phyloP scores from a whole-genome alignment of 2,329 filamentous ascomycete genomes.

The Fusarium udum region DNA sequence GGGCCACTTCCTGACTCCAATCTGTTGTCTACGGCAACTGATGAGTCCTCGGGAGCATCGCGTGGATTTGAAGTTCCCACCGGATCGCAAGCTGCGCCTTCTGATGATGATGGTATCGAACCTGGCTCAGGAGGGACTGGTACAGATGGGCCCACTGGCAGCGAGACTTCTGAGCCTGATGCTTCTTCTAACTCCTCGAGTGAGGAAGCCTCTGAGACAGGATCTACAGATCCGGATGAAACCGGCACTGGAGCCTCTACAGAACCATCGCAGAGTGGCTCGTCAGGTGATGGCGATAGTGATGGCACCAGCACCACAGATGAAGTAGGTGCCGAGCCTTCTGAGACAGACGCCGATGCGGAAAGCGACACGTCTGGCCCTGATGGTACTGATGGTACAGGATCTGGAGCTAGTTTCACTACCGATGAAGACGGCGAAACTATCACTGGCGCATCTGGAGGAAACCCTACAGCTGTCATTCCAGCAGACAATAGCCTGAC shows the following conservation, averaged over 20 bases:
- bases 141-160: fast-evolving
- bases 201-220: not conserved
- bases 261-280: not conserved
- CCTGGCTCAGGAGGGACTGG: not conserved
- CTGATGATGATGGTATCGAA: not conserved
- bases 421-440: not conserved
- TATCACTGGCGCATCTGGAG: not conserved
- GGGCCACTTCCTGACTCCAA: not conserved
- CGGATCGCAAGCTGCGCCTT: not conserved
- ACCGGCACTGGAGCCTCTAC: not conserved
- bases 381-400: not conserved
- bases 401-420: not conserved
- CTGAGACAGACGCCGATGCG: not conserved
- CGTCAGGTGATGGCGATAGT: not conserved
- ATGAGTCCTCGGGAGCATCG: not conserved
- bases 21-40: not conserved
- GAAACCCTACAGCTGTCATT: not conserved
- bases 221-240: fast-evolving
- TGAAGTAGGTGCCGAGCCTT: not conserved
- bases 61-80: not conserved
- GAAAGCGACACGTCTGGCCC: not conserved
- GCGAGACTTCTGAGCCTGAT: fast-evolving
- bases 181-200: not conserved
- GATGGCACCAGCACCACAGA: not conserved
- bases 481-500: not conserved